A percentile compares a stretch with the other conserved stretches of the same genome.
Conservation (phyloP, 1,284 basidiomycete genomes). For the Cutaneotrichosporon spelunceum region DNA sequence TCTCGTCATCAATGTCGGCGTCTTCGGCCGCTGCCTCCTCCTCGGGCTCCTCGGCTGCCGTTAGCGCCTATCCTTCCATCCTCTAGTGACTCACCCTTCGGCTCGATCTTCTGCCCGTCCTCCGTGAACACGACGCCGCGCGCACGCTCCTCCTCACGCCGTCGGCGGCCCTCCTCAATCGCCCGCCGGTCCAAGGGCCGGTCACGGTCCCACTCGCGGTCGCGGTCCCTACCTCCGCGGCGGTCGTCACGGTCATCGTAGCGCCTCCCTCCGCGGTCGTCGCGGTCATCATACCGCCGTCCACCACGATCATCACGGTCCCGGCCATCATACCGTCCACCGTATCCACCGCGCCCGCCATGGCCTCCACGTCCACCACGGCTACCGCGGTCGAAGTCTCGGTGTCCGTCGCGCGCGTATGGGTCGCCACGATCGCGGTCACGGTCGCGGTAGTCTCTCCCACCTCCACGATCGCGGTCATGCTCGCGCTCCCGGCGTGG, state of each 20-base stretch:
- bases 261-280: conserved; percentile 9
- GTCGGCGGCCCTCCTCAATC: conserved; percentile 48
- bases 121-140: conserved; percentile 34
- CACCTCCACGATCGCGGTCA: conserved; percentile 15
- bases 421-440: conserved; percentile 52
- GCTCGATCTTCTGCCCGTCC: conserved; percentile 29
- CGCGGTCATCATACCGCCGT: conserved; percentile 4
- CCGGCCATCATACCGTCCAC: conserved; percentile 14
- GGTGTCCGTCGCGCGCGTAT: conserved; percentile 35
- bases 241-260: conserved; percentile 6
- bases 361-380: conserved; percentile 1
- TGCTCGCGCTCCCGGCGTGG: neutral
- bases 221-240: conserved; percentile 13
- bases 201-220: conserved; percentile 30
- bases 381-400: conserved; percentile 17
- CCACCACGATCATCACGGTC: conserved; percentile 17
- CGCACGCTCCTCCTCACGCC: conserved; percentile 48
- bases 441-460: conserved; percentile 39
- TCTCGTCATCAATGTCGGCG: conserved; percentile 62
- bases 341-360: conserved; percentile 5
- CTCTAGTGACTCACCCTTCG: conserved; percentile 25
- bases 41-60: conserved; percentile 34
- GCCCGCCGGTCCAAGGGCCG: conserved; percentile 40
- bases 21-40: conserved; percentile 61
- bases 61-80: neutral